These are phyloP conservation scores for Rhizopogon roseolus DNA, from an alignment of 768 basidiomycete species.

Conservation along the genomic window DNA sequence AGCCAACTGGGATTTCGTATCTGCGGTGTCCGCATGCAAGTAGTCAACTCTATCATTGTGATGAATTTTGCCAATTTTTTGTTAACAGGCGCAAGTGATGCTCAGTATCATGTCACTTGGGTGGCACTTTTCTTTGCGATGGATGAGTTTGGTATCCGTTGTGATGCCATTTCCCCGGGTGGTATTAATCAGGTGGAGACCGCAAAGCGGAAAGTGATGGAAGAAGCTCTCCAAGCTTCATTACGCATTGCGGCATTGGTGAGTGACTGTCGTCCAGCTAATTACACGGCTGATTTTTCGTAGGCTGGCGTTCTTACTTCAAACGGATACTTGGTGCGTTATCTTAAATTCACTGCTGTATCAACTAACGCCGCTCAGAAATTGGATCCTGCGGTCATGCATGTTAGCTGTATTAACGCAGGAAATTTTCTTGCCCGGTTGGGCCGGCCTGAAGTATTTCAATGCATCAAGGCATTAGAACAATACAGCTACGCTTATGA, in stretches of 20 bases:
- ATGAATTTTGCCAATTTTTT: background rate
- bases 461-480: conserved; percentile 80
- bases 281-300: conserved; percentile 1
- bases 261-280: conserved; percentile 18
- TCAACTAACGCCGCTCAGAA: conserved; percentile 35
- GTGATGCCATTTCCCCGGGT: conserved; percentile 33
- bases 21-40: conserved; percentile 62
- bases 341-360: conserved; percentile 9
- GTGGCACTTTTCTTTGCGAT: conserved; percentile 77
- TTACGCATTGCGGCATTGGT: conserved; percentile 87
- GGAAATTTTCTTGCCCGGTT: conserved; percentile 76
- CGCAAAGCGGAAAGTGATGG: conserved; percentile 63
- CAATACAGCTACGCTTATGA: conserved; percentile 90
- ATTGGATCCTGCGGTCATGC: conserved; percentile 86
- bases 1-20: conserved; percentile 86
- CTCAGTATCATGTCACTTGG: conserved; percentile 92
- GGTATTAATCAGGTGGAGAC: conserved; percentile 59
- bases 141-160: conserved; percentile 80
- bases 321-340: conserved; percentile 78
- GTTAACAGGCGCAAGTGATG: conserved; percentile 67
- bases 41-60: background rate
- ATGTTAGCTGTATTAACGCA: conserved; percentile 80
- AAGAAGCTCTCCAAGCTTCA: conserved; percentile 83
- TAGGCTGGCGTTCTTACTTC: conserved; percentile 79
- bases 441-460: conserved; percentile 77